These are phyloP conservation scores for Geranium rotundifolium DNA, from an alignment of 345 rosid species.

Conservation along the genomic window DNA sequence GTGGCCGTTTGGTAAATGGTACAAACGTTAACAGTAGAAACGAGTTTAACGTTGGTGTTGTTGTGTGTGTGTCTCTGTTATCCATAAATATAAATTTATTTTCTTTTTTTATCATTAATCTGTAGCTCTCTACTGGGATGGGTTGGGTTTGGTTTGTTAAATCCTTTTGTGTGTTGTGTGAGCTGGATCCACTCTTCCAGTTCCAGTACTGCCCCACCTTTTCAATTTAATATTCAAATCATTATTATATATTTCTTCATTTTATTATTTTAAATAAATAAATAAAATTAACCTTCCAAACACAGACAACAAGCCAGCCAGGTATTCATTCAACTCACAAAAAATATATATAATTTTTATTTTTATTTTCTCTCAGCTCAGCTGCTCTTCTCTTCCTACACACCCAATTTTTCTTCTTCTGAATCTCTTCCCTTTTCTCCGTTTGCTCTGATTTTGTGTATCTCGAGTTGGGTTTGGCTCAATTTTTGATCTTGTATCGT, in stretches of 20 bases:
- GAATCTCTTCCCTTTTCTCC: no score
- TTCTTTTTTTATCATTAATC: neutral
- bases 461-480: neutral
- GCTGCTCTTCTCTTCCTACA: neutral
- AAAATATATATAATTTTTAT: neutral
- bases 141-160: neutral
- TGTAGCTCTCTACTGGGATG: neutral
- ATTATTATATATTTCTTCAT: no score
- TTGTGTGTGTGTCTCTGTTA: neutral
- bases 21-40: no score
- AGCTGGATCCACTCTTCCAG: constrained; percentile 15
- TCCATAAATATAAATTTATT: neutral
- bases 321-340: neutral
- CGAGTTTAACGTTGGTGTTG: no score
- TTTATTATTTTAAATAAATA: no score
- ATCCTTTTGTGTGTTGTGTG: neutral
- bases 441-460: neutral
- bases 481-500: no score
- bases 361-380: neutral
- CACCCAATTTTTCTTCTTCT: neutral
- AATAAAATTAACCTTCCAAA: no score
- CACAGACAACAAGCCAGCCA: neutral
- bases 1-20: no score
- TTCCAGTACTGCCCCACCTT: neutral
- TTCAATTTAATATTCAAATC: no score